phyloP scores from a whole-genome alignment of 169 alveolate species.

The Sarcocystis neurona region DNA sequence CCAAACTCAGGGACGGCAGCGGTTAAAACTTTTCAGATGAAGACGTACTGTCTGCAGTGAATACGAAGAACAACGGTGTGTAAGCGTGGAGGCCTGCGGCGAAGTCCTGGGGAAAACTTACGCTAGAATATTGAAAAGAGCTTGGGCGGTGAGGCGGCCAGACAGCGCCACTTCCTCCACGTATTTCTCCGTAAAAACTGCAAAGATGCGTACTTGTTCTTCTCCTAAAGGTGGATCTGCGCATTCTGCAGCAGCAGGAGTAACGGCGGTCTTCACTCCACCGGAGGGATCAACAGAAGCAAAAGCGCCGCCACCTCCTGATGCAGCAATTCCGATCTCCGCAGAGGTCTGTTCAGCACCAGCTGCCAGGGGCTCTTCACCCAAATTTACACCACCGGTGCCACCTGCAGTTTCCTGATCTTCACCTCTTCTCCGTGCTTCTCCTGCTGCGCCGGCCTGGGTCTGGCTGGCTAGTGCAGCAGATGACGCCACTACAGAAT shows the following conservation, averaged over 20 bases:
- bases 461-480: too few relatives aligned
- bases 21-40: not conserved
- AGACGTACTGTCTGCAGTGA: not conserved
- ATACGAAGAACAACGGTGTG: too few relatives aligned
- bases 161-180: not conserved
- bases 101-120: not conserved
- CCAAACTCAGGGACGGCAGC: not conserved
- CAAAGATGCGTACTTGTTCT: not conserved
- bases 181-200: not conserved
- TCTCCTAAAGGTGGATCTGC: not conserved
- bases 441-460: too few relatives aligned
- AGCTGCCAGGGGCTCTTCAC: not conserved
- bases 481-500: too few relatives aligned
- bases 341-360: too few relatives aligned
- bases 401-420: not conserved
- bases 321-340: too few relatives aligned
- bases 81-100: not conserved
- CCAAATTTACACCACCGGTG: not conserved
- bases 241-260: too few relatives aligned
- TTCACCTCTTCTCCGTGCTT: too few relatives aligned
- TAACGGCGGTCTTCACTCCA: too few relatives aligned
- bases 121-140: constrained; percentile 16
- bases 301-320: too few relatives aligned
- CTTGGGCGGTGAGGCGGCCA: constrained; percentile 12
- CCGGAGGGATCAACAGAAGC: too few relatives aligned